Conservation (phyloP, 495 filamentous ascomycete species). For the Tuber calosporum region DNA sequence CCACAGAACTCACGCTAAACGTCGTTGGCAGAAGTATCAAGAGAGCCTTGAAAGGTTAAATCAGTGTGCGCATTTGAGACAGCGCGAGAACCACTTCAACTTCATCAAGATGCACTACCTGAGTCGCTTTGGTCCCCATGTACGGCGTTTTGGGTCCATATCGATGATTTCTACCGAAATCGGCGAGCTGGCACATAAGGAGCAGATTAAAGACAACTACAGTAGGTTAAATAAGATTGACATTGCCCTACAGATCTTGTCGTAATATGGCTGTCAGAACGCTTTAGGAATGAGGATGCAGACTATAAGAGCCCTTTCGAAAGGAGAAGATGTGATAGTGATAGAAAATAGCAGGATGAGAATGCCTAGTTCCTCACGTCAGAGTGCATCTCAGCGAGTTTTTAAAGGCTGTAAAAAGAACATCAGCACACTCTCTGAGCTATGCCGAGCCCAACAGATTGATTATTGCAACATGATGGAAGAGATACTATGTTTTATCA, state of each 20-base stretch:
- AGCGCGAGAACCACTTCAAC: background rate
- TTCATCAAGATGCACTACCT: conserved; percentile 5
- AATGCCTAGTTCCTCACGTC: no score
- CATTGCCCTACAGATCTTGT: background rate
- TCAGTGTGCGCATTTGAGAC: no score
- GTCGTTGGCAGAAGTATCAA: background rate
- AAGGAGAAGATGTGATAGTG: background rate
- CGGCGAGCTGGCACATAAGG: background rate
- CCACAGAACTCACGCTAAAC: background rate
- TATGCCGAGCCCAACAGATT: no score
- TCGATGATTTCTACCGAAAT: background rate
- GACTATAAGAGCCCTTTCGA: background rate
- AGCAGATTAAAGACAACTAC: conserved; percentile 4
- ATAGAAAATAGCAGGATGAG: background rate
- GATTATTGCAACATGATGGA: no score
- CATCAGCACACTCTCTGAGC: no score
- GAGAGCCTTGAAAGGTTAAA: no score
- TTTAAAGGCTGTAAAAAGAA: no score
- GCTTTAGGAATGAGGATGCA: background rate
- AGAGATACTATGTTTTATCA: no score
- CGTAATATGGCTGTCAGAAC: background rate
- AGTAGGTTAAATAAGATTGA: background rate
- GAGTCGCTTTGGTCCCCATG: background rate
- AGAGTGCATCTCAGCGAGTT: no score
- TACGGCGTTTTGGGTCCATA: background rate